Conservation (phyloP, 768 basidiomycete genomes). For the Rossbeevera mucosa region DNA sequence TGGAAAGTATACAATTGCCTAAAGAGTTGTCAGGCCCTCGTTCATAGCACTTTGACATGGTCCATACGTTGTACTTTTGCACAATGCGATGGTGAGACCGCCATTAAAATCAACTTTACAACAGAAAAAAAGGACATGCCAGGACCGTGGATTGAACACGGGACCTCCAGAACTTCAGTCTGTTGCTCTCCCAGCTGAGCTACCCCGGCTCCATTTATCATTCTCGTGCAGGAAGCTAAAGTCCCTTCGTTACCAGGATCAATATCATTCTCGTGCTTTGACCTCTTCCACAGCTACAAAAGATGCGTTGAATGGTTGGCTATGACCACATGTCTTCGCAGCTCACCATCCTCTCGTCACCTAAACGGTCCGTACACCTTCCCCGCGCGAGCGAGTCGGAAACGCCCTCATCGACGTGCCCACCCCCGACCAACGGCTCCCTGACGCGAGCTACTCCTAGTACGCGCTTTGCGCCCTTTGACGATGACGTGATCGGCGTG, state of each 20-base stretch:
- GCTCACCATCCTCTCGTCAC: not conserved
- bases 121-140: slow-evolving; percentile 39
- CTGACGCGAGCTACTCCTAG: not conserved
- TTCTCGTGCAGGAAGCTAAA: not conserved
- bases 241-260: not conserved
- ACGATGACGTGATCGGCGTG: slow-evolving; percentile 1
- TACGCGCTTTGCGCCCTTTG: slow-evolving; percentile 10
- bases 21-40: not conserved
- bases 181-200: slow-evolving; percentile 76
- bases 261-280: slow-evolving; percentile 3
- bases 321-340: not conserved
- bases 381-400: not conserved
- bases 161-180: slow-evolving; percentile 77
- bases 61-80: not conserved
- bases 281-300: slow-evolving; percentile 5
- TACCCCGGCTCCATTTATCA: slow-evolving; percentile 43
- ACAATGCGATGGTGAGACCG: not conserved
- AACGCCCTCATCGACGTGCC: not conserved
- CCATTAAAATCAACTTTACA: not conserved
- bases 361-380: not conserved
- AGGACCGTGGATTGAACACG: slow-evolving; percentile 77
- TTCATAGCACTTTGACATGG: not conserved
- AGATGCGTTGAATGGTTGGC: not conserved
- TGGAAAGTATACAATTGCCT: slow-evolving; percentile 82
- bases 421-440: not conserved